phyloP scores from a whole-genome alignment of 2,329 filamentous ascomycete genomes.

The Fusarium sulawesiense region DNA sequence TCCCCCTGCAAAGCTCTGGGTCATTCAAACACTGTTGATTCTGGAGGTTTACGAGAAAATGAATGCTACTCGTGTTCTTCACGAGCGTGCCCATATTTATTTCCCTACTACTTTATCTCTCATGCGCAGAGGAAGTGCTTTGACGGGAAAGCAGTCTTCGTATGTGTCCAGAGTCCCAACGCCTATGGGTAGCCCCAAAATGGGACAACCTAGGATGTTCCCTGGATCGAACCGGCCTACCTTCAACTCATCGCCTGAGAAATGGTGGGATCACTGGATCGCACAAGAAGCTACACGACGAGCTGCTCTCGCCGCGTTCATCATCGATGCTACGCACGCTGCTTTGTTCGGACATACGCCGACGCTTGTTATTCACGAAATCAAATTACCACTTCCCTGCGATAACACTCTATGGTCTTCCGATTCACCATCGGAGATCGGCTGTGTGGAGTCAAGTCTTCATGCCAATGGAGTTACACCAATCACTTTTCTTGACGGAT shows the following conservation, averaged over 20 bases:
- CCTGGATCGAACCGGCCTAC: conserved; percentile 22
- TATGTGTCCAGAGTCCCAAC: conserved; percentile 44
- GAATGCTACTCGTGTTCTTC: conserved; percentile 45
- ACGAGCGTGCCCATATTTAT: conserved; percentile 47
- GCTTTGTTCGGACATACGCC: conserved; percentile 47
- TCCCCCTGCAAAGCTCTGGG: conserved; percentile 46
- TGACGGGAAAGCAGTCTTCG: conserved; percentile 45
- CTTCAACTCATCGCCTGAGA: conserved; percentile 43
- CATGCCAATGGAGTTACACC: conserved; percentile 46
- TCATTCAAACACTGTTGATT: conserved; percentile 45
- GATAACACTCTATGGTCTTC: conserved; percentile 47
- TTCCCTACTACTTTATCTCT: conserved; percentile 46
- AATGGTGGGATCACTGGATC: conserved; percentile 49
- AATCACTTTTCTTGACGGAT: conserved; percentile 45
- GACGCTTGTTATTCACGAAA: conserved; percentile 46
- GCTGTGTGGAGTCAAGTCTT: conserved; percentile 46
- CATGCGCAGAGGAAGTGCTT: conserved; percentile 46
- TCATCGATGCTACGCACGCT: conserved; percentile 46
- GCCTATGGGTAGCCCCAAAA: conserved; percentile 39
- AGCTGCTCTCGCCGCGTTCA: conserved; percentile 45
- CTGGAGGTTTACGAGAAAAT: conserved; percentile 46
- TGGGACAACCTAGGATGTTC: conserved; percentile 29
- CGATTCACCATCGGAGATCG: conserved; percentile 46
- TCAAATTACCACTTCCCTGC: conserved; percentile 46
- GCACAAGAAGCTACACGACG: conserved; percentile 46